A percentile compares a stretch with the other conserved stretches of the same genome.
These are phyloP conservation scores for Phylloporus sp. DNA, from an alignment of 768 basidiomycete species.

Conservation along the genomic window DNA sequence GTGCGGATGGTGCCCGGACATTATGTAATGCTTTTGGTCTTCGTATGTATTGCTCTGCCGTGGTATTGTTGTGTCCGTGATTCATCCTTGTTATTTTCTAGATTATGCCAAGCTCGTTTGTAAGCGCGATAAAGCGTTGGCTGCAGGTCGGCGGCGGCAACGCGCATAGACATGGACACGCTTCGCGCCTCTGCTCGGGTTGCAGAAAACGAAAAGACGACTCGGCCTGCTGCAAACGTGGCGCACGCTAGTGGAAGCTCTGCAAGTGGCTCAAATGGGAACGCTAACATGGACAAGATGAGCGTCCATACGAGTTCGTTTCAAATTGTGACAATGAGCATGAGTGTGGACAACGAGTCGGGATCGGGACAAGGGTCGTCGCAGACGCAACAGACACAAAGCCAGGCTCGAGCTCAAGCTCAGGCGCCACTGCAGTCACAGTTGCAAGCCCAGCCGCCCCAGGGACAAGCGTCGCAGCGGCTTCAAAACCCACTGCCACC, in stretches of 20 bases:
- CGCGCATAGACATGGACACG: constrained; percentile 70
- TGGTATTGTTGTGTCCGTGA: not conserved
- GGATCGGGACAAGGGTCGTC: constrained; percentile 3
- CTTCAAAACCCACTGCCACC: constrained; percentile 1
- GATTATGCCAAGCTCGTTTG: constrained; percentile 84
- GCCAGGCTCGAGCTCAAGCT: not conserved
- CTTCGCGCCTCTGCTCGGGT: constrained; percentile 67
- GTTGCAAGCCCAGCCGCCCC: not conserved
- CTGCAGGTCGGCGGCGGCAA: constrained; percentile 36
- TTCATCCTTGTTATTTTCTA: constrained; percentile 27
- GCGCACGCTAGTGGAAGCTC: constrained; percentile 18
- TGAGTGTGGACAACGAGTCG: constrained; percentile 20
- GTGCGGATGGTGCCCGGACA: constrained; percentile 80
- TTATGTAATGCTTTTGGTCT: constrained; percentile 84
- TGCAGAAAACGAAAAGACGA: constrained; percentile 37
- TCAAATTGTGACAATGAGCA: constrained; percentile 37
- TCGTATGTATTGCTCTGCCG: constrained; percentile 40
- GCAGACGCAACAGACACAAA: constrained; percentile 4
- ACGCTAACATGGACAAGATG: constrained; percentile 28
- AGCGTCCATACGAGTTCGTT: constrained; percentile 57
- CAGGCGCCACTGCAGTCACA: too few species aligned
- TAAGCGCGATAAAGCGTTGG: constrained; percentile 64
- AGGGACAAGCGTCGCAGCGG: constrained; percentile 6
- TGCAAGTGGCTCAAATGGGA: constrained; percentile 3
- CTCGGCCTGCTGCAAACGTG: constrained; percentile 29